These are phyloP conservation scores for Melampsora larici-populina DNA, from an alignment of 1,284 basidiomycete genomes.

Conservation along the genomic window DNA sequence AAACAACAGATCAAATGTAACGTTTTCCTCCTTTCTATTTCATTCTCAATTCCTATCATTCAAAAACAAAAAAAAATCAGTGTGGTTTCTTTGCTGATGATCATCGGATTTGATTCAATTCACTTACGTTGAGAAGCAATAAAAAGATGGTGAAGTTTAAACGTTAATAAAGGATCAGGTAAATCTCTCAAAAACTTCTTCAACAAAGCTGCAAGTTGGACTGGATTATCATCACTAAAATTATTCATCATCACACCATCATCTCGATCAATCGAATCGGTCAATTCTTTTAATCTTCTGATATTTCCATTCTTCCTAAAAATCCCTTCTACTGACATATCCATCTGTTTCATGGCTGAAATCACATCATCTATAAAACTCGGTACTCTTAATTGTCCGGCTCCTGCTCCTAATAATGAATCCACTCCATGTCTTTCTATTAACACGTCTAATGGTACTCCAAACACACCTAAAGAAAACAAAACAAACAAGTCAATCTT, in stretches of 20 bases:
- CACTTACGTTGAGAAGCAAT: constrained; percentile 79
- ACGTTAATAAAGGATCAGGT: constrained; percentile 93
- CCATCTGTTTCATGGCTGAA: constrained; percentile 98
- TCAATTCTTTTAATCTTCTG: constrained; percentile 80
- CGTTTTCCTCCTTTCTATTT: constrained; percentile 74
- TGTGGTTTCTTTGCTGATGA: background rate
- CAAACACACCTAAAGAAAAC: constrained; percentile 62
- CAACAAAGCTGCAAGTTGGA: constrained; percentile 90
- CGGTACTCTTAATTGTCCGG: constrained; percentile 78
- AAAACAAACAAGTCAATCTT: constrained; percentile 4
- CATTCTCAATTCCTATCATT: constrained; percentile 63
- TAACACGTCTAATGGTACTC: constrained; percentile 84
- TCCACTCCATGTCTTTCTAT: constrained; percentile 95
- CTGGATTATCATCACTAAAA: constrained; percentile 88
- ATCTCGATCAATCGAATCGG: constrained; percentile 90
- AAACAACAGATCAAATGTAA: constrained; percentile 83
- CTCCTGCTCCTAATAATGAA: constrained; percentile 78
- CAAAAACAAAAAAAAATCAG: background rate
- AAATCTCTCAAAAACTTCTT: constrained; percentile 97
- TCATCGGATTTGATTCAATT: background rate
- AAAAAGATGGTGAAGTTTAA: constrained; percentile 83
- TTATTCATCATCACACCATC: constrained; percentile 60
- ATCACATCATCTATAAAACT: constrained; percentile 98
- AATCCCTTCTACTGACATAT: constrained; percentile 98
- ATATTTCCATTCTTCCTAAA: constrained; percentile 99